Evolutionary conservation across 2,329 filamentous ascomycete genomes (phyloP), one percentile per base, ranked within the genome.

Genomic region (Gliomastix tumulicola): DNA sequence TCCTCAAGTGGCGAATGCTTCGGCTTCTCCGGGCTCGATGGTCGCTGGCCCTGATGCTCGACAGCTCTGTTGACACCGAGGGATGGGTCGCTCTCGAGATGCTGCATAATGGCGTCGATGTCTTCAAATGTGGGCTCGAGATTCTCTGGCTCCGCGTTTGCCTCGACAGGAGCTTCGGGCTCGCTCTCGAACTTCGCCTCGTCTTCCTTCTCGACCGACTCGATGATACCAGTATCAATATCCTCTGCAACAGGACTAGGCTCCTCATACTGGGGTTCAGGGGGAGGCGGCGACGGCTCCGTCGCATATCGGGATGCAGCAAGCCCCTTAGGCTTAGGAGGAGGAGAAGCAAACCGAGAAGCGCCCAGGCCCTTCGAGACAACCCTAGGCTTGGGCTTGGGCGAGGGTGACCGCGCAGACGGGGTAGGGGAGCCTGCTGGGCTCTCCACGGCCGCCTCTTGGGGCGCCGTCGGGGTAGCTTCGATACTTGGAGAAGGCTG

Each of bases 81-180:
- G 35, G 82, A 79, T 3, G 83, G 84, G 45, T 88, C 79, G 33
- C 71, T 76, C 40, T 81, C 74, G 49, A 96, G 74, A 41, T 92
- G 83, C 45, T 82, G 78, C 88, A 97, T 95, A 36, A 96, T 80
- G 31, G 84, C 87, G 63, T 96, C 89, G 50, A 96, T 89, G 53
- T 96, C 88, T 47, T 90, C 82, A 48, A 86, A 86, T 21, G n/a
- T 17, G 18, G 21, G 22, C 13, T 23, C 16, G 12, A 31, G n/a
- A 10, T 35, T 30, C 13, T 13, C 20, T 11, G 22, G 10, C 8
- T 19, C 16, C 18, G 23, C 15, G 18, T 36, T n/a, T 7, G n/a
- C 22, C 4, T 30, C 9, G 6, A 32, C 38, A 18, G 39, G 18
- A 18, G 32, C 32, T 18, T 28, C 25, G 7, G 25, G 25, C 25